Percentiles rank a stretch among this genome's conserved stretches.
Evolutionary conservation across 2,329 filamentous ascomycete genomes (phyloP).

Genomic region (Fusarium chaquense): DNA sequence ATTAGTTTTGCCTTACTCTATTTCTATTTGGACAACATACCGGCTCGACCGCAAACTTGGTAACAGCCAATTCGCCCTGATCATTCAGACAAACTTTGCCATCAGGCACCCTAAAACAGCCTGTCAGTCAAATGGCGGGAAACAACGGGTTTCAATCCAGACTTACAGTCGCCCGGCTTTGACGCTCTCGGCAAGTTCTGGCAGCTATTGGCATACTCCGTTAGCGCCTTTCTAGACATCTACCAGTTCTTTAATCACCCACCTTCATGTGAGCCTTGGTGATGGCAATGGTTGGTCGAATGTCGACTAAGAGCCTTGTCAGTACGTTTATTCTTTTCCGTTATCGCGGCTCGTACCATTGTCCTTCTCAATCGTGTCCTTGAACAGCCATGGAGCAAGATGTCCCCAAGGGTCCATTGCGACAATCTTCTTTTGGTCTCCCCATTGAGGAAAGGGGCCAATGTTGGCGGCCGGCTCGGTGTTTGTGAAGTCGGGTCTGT

Average conservation of each 20-base stretch:
- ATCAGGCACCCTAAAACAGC: constrained; percentile 68
- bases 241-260: neutral
- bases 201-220: constrained; percentile 63
- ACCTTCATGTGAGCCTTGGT: constrained; percentile 93
- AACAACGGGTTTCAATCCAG: too few species aligned
- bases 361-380: constrained; percentile 80
- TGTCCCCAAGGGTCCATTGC: constrained; percentile 97
- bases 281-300: constrained; percentile 90
- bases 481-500: constrained; percentile 72
- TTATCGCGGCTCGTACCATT: constrained; percentile 60
- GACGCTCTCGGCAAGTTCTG: constrained; percentile 92
- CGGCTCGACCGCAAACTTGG: constrained; percentile 96
- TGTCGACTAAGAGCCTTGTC: constrained; percentile 69
- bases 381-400: constrained; percentile 84
- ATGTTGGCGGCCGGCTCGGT: constrained; percentile 93
- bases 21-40: constrained; percentile 61
- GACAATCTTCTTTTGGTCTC: constrained; percentile 91
- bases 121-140: constrained; percentile 26
- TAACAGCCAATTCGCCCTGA: constrained; percentile 89
- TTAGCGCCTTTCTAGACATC: neutral
- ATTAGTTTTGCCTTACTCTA: constrained; percentile 5
- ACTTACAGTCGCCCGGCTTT: constrained; percentile 76
- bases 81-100: constrained; percentile 91
- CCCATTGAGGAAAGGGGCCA: constrained; percentile 91
- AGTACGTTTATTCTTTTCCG: constrained; percentile 1